Conservation (phyloP, 305 asterid genomes). For the Fraxinus baroniana region DNA sequence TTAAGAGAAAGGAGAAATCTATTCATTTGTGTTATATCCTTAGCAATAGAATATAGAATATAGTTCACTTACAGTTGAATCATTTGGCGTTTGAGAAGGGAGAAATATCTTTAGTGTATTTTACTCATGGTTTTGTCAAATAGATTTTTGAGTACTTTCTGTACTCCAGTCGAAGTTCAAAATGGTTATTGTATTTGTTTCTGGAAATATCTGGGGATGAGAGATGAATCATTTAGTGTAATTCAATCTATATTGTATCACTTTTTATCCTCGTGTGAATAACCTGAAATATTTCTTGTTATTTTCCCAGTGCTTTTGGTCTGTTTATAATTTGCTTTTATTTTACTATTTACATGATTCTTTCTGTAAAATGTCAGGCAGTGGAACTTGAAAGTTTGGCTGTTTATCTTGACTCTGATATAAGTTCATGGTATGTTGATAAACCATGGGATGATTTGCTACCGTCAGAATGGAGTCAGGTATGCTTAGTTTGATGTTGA, state of each 20-base stretch:
- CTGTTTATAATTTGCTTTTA: conserved; percentile 5
- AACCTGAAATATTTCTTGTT: neutral
- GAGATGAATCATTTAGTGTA: neutral
- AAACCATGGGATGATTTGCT: conserved; percentile 80
- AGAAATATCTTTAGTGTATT: neutral
- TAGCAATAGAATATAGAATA: neutral
- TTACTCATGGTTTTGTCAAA: neutral
- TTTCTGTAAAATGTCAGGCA: conserved; percentile 46
- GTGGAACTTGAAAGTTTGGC: conserved; percentile 91
- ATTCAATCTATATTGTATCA: neutral
- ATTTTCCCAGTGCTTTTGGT: neutral
- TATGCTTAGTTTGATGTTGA: conserved; percentile 29
- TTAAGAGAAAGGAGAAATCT: neutral
- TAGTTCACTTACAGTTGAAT: neutral
- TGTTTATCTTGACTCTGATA: conserved; percentile 83
- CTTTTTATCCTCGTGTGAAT: neutral
- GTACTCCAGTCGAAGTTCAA: neutral
- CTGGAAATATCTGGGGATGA: neutral
- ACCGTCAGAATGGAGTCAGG: conserved; percentile 91
- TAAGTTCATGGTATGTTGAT: conserved; percentile 67
- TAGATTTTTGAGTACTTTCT: neutral
- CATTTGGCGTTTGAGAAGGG: neutral
- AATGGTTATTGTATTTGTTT: neutral
- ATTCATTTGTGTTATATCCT: neutral
- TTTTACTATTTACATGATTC: conserved; percentile 15